Percentiles rank a stretch among this genome's conserved stretches.
Evolutionary conservation across 2,329 filamentous ascomycete genomes (phyloP).

Genomic region (Didymella glomerata): DNA sequence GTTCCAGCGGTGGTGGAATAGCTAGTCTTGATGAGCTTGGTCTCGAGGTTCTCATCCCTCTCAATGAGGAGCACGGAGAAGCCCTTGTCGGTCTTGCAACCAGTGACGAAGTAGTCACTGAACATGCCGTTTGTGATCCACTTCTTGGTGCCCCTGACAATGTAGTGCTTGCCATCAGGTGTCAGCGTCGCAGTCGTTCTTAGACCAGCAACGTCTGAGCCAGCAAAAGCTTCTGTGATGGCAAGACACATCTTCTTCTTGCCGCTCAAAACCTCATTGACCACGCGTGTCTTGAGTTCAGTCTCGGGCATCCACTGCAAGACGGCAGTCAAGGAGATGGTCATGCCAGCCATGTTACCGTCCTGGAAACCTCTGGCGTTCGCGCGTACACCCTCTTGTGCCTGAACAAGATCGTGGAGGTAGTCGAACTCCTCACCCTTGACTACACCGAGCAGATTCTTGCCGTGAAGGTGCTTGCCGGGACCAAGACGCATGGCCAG

Average conservation of each 20-base stretch:
- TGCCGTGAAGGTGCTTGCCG: conserved; percentile 80
- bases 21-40: conserved; percentile 78
- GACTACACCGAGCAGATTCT: conserved; percentile 71
- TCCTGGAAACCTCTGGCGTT: conserved; percentile 85
- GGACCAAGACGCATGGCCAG: conserved; percentile 85
- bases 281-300: conserved; percentile 70
- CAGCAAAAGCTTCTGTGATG: conserved; percentile 88
- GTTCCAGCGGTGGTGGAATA: conserved; percentile 84
- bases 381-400: conserved; percentile 75
- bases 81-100: conserved; percentile 79
- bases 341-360: conserved; percentile 87
- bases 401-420: conserved; percentile 81
- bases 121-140: conserved; percentile 87
- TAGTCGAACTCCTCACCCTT: conserved; percentile 86
- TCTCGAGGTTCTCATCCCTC: conserved; percentile 77
- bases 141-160: conserved; percentile 76
- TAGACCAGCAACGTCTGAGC: conserved; percentile 80
- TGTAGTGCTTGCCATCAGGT: conserved; percentile 61
- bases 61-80: conserved; percentile 80
- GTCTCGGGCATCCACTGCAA: conserved; percentile 78
- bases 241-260: conserved; percentile 89
- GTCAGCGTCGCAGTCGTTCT: conserved; percentile 71
- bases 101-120: conserved; percentile 83
- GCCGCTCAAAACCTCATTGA: conserved; percentile 76
- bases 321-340: conserved; percentile 80